Evolutionary conservation across 2,329 filamentous ascomycete genomes (phyloP).

Genomic region (Diaporthe sp.): DNA sequence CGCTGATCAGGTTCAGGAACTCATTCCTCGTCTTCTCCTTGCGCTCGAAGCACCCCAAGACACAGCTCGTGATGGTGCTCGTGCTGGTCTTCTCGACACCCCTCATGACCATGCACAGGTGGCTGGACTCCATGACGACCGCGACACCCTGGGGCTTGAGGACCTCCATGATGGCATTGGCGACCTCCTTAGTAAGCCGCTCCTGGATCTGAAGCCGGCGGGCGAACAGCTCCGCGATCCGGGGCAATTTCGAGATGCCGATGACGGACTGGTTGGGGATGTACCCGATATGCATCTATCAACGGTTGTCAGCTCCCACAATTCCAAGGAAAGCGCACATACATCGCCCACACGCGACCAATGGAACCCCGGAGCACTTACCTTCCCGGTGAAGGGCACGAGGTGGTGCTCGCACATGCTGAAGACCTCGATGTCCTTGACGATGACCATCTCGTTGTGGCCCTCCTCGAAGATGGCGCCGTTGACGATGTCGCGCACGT

Average conservation of each 20-base stretch:
- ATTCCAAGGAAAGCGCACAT: background rate
- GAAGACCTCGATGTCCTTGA: conserved; percentile 97
- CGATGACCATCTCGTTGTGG: conserved; percentile 96
- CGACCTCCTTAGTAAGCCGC: conserved; percentile 94
- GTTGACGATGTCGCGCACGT: conserved; percentile 92
- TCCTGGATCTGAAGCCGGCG: conserved; percentile 96
- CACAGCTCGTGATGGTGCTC: conserved; percentile 94
- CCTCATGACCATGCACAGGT: conserved; percentile 99
- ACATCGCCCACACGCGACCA: too few species aligned
- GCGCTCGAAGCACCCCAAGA: conserved; percentile 94
- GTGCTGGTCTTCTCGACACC: conserved; percentile 94
- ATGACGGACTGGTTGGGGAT: conserved; percentile 93
- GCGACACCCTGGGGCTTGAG: conserved; percentile 94
- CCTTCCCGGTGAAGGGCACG: conserved; percentile 96
- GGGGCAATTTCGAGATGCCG: conserved; percentile 93
- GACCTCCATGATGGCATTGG: conserved; percentile 92
- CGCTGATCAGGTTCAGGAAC: conserved; percentile 84
- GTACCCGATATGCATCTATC: conserved; percentile 97
- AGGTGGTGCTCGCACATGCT: conserved; percentile 97
- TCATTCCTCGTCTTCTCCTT: conserved; percentile 96
- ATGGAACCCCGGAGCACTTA: conserved; percentile 54
- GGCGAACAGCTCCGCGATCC: conserved; percentile 97
- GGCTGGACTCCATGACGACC: conserved; percentile 96
- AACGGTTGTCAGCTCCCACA: background rate
- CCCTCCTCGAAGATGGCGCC: conserved; percentile 95